Evolutionary conservation across 2,329 filamentous ascomycete species (phyloP).

Genomic region (Penicillium sp.): DNA sequence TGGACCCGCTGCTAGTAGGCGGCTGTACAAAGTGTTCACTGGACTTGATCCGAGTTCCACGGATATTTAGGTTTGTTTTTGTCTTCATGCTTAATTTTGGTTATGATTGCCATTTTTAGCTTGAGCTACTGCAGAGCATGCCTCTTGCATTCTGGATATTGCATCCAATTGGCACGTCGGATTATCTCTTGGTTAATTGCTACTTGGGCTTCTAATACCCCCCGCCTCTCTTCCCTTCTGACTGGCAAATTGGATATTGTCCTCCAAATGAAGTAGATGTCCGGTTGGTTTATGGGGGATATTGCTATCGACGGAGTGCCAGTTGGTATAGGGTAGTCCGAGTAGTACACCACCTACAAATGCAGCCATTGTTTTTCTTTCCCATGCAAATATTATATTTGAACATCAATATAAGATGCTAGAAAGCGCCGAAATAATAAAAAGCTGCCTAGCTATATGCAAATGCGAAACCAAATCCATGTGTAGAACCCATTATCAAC

Average conservation of each 20-base stretch:
- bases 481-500: not conserved
- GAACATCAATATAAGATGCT: not conserved
- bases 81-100: not conserved
- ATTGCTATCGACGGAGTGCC: too few species aligned
- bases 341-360: not conserved
- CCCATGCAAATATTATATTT: not conserved
- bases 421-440: not conserved
- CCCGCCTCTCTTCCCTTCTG: not conserved
- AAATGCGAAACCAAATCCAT: not conserved
- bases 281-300: not conserved
- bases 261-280: not conserved
- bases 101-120: not conserved
- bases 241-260: not conserved
- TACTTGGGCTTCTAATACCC: not conserved
- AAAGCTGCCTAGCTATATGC: not conserved
- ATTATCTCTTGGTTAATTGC: not conserved
- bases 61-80: conserved; percentile 37
- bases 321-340: not conserved
- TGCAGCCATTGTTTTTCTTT: not conserved
- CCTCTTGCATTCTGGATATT: not conserved
- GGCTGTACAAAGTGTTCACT: conserved; percentile 52
- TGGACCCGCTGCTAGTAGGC: conserved; percentile 49
- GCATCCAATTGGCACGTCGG: not conserved
- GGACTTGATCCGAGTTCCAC: conserved; percentile 47
- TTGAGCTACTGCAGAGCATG: not conserved